phyloP scores from a whole-genome alignment of 176 grass and related monocot genomes.

The Microstegium vimineum region DNA sequence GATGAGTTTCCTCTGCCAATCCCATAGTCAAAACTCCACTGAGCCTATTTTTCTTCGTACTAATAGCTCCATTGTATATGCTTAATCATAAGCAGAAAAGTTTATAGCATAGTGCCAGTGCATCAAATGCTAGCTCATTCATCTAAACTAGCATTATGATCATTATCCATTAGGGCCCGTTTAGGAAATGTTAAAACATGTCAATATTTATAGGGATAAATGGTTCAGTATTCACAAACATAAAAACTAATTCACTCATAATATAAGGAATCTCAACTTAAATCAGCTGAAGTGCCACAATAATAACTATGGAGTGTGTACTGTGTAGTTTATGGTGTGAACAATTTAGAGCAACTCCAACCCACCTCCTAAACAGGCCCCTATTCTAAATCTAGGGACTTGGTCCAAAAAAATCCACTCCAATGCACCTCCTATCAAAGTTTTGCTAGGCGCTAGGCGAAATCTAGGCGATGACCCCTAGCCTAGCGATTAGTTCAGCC shows the following conservation, averaged over 20 bases:
- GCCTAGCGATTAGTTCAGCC: no score
- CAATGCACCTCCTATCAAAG: no score
- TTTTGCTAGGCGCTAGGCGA: no score
- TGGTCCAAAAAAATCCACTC: no score
- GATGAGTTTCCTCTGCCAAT: not conserved
- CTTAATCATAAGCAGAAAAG: not conserved
- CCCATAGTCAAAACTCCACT: not conserved
- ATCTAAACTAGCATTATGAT: not conserved
- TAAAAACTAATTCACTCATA: not conserved
- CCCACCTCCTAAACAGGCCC: no score
- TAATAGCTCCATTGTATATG: not conserved
- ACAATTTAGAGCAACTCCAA: no score
- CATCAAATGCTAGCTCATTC: not conserved
- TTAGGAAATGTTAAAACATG: not conserved
- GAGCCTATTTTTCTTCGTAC: not conserved
- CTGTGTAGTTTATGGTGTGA: not conserved
- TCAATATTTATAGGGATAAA: not conserved
- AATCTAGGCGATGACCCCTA: no score
- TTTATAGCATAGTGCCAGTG: not conserved
- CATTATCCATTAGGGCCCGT: not conserved
- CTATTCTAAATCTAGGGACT: no score
- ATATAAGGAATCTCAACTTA: not conserved
- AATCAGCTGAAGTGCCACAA: not conserved
- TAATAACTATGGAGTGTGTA: not conserved
- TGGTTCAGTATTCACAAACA: not conserved